Evolutionary conservation across 805 yeast genomes (phyloP), one percentile per base, ranked within the genome.

Genomic region (Monosporozyma solicola): DNA sequence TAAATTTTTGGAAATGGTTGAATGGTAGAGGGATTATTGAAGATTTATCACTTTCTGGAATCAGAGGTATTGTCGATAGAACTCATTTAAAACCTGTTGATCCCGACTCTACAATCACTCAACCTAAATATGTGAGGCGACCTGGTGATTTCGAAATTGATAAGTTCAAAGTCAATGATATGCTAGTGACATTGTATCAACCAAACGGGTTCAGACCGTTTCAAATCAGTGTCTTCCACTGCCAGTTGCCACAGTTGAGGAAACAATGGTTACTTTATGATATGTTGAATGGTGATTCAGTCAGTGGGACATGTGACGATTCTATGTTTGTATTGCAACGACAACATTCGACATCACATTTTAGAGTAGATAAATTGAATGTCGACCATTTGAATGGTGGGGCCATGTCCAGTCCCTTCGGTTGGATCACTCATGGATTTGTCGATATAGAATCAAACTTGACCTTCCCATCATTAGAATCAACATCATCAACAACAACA

Each of bases 101-200:
- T 3, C 79, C 83, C 48, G 15, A 46, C 20, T 95, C 87, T 63
- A 91, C 85, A 60, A 91, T 98, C 1, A 78, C 88, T 29, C 82
- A 85, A 62, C 89, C 88, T 69, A 80, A 80, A 61, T 85, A 88
- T 63, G 67, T 82, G 44, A 27, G 32, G 3, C 79, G 84, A 55
- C 90, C 91, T 0, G 98, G 97, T 7, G 99, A 94, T 70, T 92
- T 95, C 74, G 97, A 94, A 66, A 80, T 92, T 62, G 91, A 87
- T 50, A 80, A 80, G 53, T 86, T 89, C 66, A 80, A 78, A 53
- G 78, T 92, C 80, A 88, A 87, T 59, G 99, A 94, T 68, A 85
- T 87, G 2, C 70, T 92, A 51, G 84, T 94, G 56, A 86, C 92
- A 2, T 71, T 94, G 56, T 75, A 77, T 55, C 97, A 91, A 67